A percentile compares a stretch with the other conserved stretches of the same genome.
Conservation (phyloP, 2,329 filamentous ascomycete genomes). For the Fusarium metavorans region DNA sequence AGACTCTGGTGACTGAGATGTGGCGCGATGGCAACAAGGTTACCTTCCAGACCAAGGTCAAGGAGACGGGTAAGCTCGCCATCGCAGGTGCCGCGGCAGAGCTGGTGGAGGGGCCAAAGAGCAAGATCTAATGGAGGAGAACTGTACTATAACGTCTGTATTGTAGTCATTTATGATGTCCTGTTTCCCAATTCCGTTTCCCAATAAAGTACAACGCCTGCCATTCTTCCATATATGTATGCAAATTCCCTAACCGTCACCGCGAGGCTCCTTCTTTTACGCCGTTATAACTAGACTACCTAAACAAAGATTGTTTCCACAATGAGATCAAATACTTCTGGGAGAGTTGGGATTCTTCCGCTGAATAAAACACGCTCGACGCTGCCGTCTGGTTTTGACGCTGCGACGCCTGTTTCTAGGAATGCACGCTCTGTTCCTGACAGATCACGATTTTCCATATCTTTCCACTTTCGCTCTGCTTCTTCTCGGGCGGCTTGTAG, state of each 20-base stretch:
- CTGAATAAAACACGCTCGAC: constrained; percentile 50
- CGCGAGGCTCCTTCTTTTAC: constrained; percentile 30
- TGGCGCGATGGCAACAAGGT: constrained; percentile 88
- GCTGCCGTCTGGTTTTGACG: constrained; percentile 39
- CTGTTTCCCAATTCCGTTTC: constrained; percentile 29
- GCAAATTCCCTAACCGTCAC: constrained; percentile 30
- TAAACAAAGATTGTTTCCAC: constrained; percentile 59
- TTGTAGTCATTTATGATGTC: constrained; percentile 41
- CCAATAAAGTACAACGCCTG: constrained; percentile 23
- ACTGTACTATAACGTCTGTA: constrained; percentile 42
- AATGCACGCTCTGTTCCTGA: constrained; percentile 67
- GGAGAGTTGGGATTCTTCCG: constrained; percentile 53
- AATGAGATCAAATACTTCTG: constrained; percentile 60
- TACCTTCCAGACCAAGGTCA: constrained; percentile 88
- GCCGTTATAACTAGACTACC: constrained; percentile 14
- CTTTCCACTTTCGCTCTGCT: constrained; percentile 78
- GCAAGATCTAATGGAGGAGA: constrained; percentile 46
- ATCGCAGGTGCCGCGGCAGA: constrained; percentile 86
- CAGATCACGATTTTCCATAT: constrained; percentile 70
- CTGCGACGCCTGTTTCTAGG: constrained; percentile 65
- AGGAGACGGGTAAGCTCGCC: constrained; percentile 91
- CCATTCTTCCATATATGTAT: constrained; percentile 7
- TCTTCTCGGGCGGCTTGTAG: constrained; percentile 76
- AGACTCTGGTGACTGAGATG: constrained; percentile 94
- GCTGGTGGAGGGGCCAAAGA: constrained; percentile 60